phyloP scores from a whole-genome alignment of 768 basidiomycete genomes.

The Rhizopogon roseolus region DNA sequence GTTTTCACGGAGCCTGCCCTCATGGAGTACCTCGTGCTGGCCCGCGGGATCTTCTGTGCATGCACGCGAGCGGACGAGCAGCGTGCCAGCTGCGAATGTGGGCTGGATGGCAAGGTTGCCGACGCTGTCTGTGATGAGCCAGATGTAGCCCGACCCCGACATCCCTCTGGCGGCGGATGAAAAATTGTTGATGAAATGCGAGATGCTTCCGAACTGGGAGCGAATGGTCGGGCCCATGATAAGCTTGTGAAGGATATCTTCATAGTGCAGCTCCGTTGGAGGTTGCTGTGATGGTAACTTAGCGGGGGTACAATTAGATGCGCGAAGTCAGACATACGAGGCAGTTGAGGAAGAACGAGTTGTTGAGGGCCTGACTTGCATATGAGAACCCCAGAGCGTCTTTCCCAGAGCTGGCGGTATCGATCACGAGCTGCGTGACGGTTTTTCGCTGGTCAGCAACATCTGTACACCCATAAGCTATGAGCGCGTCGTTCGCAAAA shows the following conservation, averaged over 20 bases:
- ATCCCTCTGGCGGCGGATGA: constrained; percentile 75
- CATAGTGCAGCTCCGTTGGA: constrained; percentile 20
- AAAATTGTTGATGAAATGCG: constrained; percentile 69
- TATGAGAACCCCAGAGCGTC: constrained; percentile 81
- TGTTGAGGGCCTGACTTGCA: constrained; percentile 89
- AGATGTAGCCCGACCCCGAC: constrained; percentile 77
- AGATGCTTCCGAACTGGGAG: constrained; percentile 55
- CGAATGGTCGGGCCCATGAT: constrained; percentile 16
- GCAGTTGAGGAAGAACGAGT: constrained; percentile 86
- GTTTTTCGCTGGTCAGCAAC: constrained; percentile 50
- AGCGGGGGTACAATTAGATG: background rate
- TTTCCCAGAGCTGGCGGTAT: constrained; percentile 52
- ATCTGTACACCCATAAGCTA: constrained; percentile 29
- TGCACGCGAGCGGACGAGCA: constrained; percentile 64
- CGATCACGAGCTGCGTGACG: constrained; percentile 70
- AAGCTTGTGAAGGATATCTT: constrained; percentile 13
- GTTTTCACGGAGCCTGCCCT: constrained; percentile 5
- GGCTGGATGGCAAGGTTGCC: constrained; percentile 70
- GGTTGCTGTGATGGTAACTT: constrained; percentile 24
- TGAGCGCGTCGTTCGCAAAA: background rate
- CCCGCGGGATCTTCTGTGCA: constrained; percentile 27
- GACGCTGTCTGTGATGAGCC: constrained; percentile 73
- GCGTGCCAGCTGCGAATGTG: constrained; percentile 85
- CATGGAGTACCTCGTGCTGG: constrained; percentile 24
- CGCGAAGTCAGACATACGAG: constrained; percentile 52